Percentiles rank a stretch among this genome's conserved stretches.
These are phyloP conservation scores for Aspergillus carbonarius DNA, from an alignment of 2,329 filamentous ascomycete species.

Conservation along the genomic window DNA sequence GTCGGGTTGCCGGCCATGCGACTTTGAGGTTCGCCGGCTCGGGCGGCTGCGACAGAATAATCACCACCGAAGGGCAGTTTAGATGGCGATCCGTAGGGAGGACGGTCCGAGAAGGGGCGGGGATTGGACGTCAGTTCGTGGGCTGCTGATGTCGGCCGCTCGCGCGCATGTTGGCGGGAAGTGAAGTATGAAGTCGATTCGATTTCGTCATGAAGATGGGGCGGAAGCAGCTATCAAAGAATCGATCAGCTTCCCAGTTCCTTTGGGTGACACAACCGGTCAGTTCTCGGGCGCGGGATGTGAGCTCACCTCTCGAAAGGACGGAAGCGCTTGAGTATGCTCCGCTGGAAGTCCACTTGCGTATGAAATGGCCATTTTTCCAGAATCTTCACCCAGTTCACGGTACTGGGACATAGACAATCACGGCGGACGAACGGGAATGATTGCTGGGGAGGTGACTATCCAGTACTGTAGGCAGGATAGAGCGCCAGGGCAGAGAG, in stretches of 20 bases:
- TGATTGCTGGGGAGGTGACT: constrained; percentile 5
- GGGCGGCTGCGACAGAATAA: constrained; percentile 21
- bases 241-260: constrained; percentile 10
- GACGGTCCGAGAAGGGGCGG: constrained; percentile 28
- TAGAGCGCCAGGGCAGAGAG: not conserved
- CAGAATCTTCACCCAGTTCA: constrained; percentile 33
- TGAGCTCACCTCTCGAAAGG: constrained; percentile 39
- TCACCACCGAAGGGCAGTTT: constrained; percentile 26
- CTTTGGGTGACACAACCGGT: not conserved
- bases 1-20: constrained; percentile 12
- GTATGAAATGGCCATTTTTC: constrained; percentile 41
- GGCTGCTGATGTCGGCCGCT: constrained; percentile 29
- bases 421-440: not conserved
- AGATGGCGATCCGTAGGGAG: constrained; percentile 19
- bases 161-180: constrained; percentile 29
- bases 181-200: constrained; percentile 38
- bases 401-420: constrained; percentile 39
- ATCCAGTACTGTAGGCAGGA: not conserved
- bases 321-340: constrained; percentile 36
- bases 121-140: constrained; percentile 33
- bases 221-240: constrained; percentile 35
- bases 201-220: constrained; percentile 44
- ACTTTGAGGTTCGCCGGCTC: constrained; percentile 19
- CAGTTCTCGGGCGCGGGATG: not conserved
- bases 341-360: constrained; percentile 33